These are phyloP conservation scores for Glycine soja DNA, from an alignment of 306 rosid species.

Conservation along the genomic window DNA sequence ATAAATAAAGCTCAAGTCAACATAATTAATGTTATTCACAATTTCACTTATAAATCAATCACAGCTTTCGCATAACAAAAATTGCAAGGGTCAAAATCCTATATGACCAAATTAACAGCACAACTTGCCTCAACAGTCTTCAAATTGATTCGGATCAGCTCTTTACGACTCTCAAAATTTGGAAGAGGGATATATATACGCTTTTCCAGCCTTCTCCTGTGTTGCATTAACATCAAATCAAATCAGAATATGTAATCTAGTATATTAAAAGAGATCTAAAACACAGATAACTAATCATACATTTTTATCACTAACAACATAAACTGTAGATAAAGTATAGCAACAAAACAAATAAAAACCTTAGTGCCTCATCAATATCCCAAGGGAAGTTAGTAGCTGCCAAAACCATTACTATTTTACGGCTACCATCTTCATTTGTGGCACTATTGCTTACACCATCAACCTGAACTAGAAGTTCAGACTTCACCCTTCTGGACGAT, in stretches of 20 bases:
- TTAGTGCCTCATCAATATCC: conserved; percentile 98
- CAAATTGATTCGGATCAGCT: conserved; percentile 87
- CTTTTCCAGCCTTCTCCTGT: conserved; percentile 98
- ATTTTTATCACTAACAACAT: conserved; percentile 17
- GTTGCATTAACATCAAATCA: conserved; percentile 49
- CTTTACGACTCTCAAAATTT: conserved; percentile 93
- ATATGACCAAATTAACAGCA: conserved; percentile 22
- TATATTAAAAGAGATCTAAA: background rate
- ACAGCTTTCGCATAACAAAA: background rate
- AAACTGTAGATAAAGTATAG: background rate
- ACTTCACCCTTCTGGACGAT: conserved; percentile 97
- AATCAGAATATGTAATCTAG: conserved; percentile 41
- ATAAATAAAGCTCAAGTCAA: background rate
- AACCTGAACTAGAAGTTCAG: conserved; percentile 98
- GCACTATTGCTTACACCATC: conserved; percentile 92
- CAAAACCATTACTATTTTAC: conserved; percentile 94
- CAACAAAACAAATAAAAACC: conserved; percentile 56
- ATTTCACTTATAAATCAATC: background rate
- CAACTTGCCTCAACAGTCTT: conserved; percentile 86
- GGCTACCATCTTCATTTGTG: conserved; percentile 91
- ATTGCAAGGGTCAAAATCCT: conserved; percentile 6
- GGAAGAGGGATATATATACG: conserved; percentile 98
- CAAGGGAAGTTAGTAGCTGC: conserved; percentile 99
- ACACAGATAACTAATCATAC: background rate
- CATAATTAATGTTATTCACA: conserved; percentile 19